These are phyloP conservation scores for Eutrema heterophyllum DNA, from an alignment of 345 rosid genomes.

Conservation along the genomic window DNA sequence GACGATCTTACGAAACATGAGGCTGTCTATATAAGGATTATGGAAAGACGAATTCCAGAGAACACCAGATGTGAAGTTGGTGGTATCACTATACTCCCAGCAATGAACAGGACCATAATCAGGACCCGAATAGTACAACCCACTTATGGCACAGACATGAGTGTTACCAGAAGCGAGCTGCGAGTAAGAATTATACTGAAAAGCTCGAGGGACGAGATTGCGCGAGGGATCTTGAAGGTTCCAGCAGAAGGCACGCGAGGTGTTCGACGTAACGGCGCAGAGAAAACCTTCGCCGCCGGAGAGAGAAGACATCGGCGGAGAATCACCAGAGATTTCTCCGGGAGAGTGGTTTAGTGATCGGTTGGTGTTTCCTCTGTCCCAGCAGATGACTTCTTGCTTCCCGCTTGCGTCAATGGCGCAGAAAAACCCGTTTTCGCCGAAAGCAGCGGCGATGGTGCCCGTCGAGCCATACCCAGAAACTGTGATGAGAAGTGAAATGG, in stretches of 20 bases:
- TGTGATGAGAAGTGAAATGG: background rate
- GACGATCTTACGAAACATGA: slow-evolving; percentile 57
- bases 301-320: slow-evolving; percentile 63
- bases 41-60: slow-evolving; percentile 35
- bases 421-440: slow-evolving; percentile 76
- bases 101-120: slow-evolving; percentile 37
- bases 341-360: slow-evolving; percentile 24
- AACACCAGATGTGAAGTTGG: slow-evolving; percentile 12
- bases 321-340: slow-evolving; percentile 17
- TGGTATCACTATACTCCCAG: slow-evolving; percentile 29
- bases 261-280: slow-evolving; percentile 76
- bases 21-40: slow-evolving; percentile 44
- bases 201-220: slow-evolving; percentile 60
- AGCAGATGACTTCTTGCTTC: slow-evolving; percentile 70
- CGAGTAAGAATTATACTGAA: slow-evolving; percentile 46
- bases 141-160: slow-evolving; percentile 37
- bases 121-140: slow-evolving; percentile 30
- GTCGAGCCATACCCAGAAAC: slow-evolving; percentile 30
- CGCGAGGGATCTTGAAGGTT: slow-evolving; percentile 38
- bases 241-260: slow-evolving; percentile 78
- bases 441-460: slow-evolving; percentile 38
- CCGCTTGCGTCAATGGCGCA: slow-evolving; percentile 84
- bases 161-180: slow-evolving; percentile 31
- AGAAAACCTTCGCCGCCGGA: slow-evolving; percentile 87
- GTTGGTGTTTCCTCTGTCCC: slow-evolving; percentile 54